A percentile compares a stretch with the other conserved stretches of the same genome.
Conservation (phyloP, 495 filamentous ascomycete genomes). For the Penicilliopsis zonata region DNA sequence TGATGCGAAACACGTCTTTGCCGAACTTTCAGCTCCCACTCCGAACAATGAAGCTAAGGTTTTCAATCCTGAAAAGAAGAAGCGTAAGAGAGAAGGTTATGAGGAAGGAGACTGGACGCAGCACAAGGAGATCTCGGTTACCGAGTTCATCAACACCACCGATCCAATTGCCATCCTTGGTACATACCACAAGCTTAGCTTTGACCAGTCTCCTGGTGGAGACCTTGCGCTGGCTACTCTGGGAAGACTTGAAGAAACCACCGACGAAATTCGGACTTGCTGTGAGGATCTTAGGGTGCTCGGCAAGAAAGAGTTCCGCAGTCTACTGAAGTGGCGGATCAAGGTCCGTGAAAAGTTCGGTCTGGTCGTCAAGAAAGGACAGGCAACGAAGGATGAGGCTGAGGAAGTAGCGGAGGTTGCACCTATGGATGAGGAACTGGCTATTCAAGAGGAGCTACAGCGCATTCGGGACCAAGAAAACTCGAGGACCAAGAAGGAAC, state of each 20-base stretch:
- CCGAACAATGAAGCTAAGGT: conserved; percentile 97
- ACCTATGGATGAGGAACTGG: conserved; percentile 87
- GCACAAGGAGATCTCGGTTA: conserved; percentile 76
- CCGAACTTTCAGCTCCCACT: conserved; percentile 76
- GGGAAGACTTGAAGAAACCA: conserved; percentile 86
- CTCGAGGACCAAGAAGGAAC: conserved; percentile 63
- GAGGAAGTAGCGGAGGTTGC: conserved; percentile 72
- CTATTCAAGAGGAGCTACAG: conserved; percentile 77
- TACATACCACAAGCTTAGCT: conserved; percentile 68
- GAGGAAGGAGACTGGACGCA: conserved; percentile 92
- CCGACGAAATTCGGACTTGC: conserved; percentile 70
- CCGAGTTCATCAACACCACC: conserved; percentile 86
- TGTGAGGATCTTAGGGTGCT: conserved; percentile 84
- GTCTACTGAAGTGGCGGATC: conserved; percentile 83
- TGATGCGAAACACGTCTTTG: conserved; percentile 84
- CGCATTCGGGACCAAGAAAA: conserved; percentile 65
- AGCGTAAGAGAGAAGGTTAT: conserved; percentile 92
- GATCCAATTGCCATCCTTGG: conserved; percentile 97
- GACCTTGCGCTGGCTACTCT: conserved; percentile 81
- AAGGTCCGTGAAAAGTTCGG: conserved; percentile 88
- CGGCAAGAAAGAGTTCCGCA: conserved; percentile 88
- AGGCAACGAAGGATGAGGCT: conserved; percentile 37
- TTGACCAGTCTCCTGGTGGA: conserved; percentile 62
- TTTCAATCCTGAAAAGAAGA: conserved; percentile 94
- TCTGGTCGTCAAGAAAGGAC: conserved; percentile 54